Evolutionary conservation across 306 rosid genomes (phyloP).

Genomic region (Fragaria iinumae): DNA sequence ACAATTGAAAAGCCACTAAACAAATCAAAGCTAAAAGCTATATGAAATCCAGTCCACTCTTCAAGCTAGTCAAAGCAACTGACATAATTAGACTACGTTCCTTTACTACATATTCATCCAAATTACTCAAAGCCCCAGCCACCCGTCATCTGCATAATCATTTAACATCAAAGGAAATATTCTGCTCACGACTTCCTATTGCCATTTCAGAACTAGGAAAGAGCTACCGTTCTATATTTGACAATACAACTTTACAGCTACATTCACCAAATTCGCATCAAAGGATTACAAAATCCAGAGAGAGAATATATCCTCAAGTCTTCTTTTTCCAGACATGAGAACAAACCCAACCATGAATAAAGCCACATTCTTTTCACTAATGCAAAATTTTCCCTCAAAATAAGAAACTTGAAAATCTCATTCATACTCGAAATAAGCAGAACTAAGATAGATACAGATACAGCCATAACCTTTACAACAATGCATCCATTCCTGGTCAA

Average conservation of each 20-base stretch:
- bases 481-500: conserved; percentile 11
- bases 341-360: background rate
- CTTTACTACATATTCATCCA: background rate
- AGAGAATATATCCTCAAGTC: background rate
- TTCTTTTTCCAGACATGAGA: background rate
- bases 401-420: background rate
- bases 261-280: background rate
- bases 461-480: background rate
- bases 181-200: background rate
- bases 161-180: background rate
- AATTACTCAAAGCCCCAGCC: conserved; percentile 1
- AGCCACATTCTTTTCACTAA: background rate
- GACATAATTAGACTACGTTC: background rate
- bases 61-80: background rate
- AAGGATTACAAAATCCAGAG: background rate
- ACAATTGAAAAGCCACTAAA: background rate
- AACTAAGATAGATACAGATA: background rate
- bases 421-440: background rate
- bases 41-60: background rate
- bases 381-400: background rate
- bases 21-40: background rate
- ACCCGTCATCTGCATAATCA: background rate
- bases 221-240: background rate
- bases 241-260: background rate
- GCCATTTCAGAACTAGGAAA: background rate